Percentiles rank a stretch among this genome's conserved stretches.
phyloP scores from a whole-genome alignment of 768 basidiomycete genomes.

The Pisolithus orientalis region DNA sequence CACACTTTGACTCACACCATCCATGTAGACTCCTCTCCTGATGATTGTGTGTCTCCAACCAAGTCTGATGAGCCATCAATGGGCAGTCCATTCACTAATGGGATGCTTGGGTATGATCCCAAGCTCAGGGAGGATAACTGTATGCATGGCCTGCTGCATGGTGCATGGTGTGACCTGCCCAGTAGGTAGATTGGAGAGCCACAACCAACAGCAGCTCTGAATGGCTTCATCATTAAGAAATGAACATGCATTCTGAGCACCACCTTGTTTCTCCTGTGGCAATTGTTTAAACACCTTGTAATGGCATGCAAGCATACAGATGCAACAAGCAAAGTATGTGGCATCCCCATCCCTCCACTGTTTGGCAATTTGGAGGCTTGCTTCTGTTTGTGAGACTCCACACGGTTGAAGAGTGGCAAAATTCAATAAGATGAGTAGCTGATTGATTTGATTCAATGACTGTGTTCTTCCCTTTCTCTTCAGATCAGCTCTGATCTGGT shows the following conservation, averaged over 20 bases:
- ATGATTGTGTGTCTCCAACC: slow-evolving; percentile 4
- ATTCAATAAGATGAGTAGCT: neutral
- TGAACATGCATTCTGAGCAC: neutral
- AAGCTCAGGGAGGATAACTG: neutral
- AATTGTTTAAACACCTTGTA: neutral
- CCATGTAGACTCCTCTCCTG: slow-evolving; percentile 11
- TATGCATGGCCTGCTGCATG: neutral
- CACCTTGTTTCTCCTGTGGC: neutral
- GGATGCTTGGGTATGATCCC: neutral
- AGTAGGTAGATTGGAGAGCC: neutral
- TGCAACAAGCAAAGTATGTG: neutral
- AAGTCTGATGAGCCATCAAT: slow-evolving; percentile 2
- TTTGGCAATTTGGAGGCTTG: neutral
- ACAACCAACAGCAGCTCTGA: neutral
- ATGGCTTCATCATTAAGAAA: neutral
- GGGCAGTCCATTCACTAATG: neutral
- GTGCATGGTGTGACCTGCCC: neutral
- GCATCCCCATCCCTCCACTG: neutral
- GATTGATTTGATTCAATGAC: slow-evolving; percentile 18
- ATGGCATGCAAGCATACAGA: neutral
- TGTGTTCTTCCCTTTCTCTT: slow-evolving; percentile 16
- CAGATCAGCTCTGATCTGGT: slow-evolving; percentile 27
- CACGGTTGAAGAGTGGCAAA: neutral
- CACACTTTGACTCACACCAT: no score
- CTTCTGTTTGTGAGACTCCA: neutral